A percentile compares a stretch with the other conserved stretches of the same genome.
phyloP scores from a whole-genome alignment of 1,139 yeast genomes.

The Yamadazyma membranifaciens region DNA sequence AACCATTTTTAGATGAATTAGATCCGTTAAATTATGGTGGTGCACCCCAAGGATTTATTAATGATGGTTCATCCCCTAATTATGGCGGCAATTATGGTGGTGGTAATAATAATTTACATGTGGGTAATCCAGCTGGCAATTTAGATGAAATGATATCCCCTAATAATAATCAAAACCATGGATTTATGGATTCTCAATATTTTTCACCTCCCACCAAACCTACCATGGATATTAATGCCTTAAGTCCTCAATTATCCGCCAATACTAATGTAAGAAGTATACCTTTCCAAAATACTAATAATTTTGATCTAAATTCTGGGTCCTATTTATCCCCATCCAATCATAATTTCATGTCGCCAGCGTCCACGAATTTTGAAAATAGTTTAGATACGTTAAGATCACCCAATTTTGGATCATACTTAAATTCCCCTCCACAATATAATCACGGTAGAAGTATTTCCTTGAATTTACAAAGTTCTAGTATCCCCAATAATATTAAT shows the following conservation, averaged over 20 bases:
- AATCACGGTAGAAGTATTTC: constrained; percentile 10
- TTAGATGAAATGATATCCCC: constrained; percentile 42
- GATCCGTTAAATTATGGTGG: constrained; percentile 19
- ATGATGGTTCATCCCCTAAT: constrained; percentile 12
- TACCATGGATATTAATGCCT: constrained; percentile 13
- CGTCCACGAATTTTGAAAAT: constrained; percentile 19
- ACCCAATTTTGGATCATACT: constrained; percentile 29
- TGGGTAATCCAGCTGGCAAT: constrained; percentile 17
- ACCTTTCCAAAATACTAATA: constrained; percentile 19
- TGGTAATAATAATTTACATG: not conserved
- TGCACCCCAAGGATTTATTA: constrained; percentile 11
- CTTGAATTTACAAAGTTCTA: constrained; percentile 18
- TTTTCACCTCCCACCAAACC: constrained; percentile 38
- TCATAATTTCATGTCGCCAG: constrained; percentile 23
- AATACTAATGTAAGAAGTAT: constrained; percentile 31
- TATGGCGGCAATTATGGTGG: constrained; percentile 5
- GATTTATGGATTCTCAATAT: constrained; percentile 39
- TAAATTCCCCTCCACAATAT: constrained; percentile 38
- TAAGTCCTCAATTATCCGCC: constrained; percentile 33
- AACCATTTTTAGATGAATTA: constrained; percentile 37
- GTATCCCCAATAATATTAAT: constrained; percentile 23
- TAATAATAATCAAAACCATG: constrained; percentile 16
- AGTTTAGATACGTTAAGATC: constrained; percentile 31
- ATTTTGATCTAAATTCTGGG: constrained; percentile 21
- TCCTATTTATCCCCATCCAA: constrained; percentile 27